phyloP scores from a whole-genome alignment of 2,329 filamentous ascomycete species.

The Venturia oleaginea region DNA sequence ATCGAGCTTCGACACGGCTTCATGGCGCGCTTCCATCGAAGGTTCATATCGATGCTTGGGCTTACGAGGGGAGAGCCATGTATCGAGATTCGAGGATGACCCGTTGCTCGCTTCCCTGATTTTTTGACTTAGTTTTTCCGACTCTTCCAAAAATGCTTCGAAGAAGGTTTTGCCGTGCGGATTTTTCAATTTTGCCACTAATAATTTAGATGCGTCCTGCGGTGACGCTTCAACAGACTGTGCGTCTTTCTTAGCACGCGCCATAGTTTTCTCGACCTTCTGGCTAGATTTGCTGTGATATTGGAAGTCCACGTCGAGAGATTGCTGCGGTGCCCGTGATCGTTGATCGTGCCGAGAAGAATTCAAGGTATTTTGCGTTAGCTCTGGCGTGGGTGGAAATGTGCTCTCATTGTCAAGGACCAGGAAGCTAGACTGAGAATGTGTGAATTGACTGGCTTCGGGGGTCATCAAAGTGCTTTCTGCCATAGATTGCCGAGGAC shows the following conservation, averaged over 20 bases:
- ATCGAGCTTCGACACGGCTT: background rate
- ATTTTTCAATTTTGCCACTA: background rate
- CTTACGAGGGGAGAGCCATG: background rate
- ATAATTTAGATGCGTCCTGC: background rate
- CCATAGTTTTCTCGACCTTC: background rate
- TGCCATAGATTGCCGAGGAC: constrained; percentile 1
- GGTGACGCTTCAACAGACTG: background rate
- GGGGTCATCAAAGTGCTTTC: constrained; percentile 16
- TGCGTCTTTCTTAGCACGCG: background rate
- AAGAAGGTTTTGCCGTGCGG: background rate
- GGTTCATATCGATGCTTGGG: background rate
- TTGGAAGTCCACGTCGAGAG: background rate
- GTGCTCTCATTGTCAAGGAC: constrained; percentile 6
- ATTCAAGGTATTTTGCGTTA: background rate
- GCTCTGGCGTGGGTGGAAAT: background rate
- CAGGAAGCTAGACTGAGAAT: constrained; percentile 19
- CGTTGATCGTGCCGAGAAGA: background rate
- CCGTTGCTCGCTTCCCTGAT: background rate
- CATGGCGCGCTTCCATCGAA: background rate
- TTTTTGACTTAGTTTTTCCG: background rate
- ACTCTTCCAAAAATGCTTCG: background rate
- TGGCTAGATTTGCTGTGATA: background rate
- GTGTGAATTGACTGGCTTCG: constrained; percentile 22
- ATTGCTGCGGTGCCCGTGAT: background rate
- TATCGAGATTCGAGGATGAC: background rate